Percentiles rank a stretch among this genome's conserved stretches.
Evolutionary conservation across 805 yeast species (phyloP).

Genomic region (Myxozyma neglecta): DNA sequence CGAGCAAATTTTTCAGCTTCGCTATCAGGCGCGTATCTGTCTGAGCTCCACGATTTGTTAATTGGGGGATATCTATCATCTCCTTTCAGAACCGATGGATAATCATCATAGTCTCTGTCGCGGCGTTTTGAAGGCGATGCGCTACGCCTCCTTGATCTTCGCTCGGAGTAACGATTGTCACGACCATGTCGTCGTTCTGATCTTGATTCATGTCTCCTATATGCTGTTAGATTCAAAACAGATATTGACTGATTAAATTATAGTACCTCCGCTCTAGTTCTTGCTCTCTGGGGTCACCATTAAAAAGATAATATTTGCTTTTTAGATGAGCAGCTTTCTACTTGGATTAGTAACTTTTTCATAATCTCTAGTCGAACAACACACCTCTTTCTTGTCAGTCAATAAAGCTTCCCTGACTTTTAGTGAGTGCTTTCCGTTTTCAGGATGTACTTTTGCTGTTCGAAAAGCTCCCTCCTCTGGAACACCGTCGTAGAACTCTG

Average conservation of each 20-base stretch:
- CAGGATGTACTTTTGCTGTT: slow-evolving; percentile 42
- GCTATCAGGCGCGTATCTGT: slow-evolving; percentile 11
- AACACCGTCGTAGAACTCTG: slow-evolving; percentile 31
- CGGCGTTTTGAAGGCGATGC: slow-evolving; percentile 9
- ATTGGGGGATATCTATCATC: slow-evolving; percentile 9
- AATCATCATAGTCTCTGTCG: not conserved
- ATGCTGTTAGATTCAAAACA: not conserved
- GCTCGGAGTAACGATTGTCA: not conserved
- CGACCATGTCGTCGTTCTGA: slow-evolving; percentile 2
- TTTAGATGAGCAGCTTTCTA: slow-evolving; percentile 52
- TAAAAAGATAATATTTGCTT: slow-evolving; percentile 60
- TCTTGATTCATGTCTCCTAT: not conserved
- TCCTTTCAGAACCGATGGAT: slow-evolving; percentile 6
- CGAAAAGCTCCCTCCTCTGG: slow-evolving; percentile 24
- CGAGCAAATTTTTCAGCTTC: not conserved
- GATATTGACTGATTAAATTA: not conserved
- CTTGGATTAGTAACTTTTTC: not conserved
- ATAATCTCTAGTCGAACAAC: not conserved
- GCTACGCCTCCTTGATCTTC: slow-evolving; percentile 19
- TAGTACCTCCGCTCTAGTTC: slow-evolving; percentile 8
- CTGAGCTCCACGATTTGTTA: slow-evolving; percentile 5
- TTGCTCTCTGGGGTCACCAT: slow-evolving; percentile 59
- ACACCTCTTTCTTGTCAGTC: slow-evolving; percentile 25
- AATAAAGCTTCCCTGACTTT: slow-evolving; percentile 18
- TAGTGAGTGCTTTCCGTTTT: slow-evolving; percentile 10